These are phyloP conservation scores for Trapa incisa DNA, from an alignment of 345 rosid species.

Conservation along the genomic window DNA sequence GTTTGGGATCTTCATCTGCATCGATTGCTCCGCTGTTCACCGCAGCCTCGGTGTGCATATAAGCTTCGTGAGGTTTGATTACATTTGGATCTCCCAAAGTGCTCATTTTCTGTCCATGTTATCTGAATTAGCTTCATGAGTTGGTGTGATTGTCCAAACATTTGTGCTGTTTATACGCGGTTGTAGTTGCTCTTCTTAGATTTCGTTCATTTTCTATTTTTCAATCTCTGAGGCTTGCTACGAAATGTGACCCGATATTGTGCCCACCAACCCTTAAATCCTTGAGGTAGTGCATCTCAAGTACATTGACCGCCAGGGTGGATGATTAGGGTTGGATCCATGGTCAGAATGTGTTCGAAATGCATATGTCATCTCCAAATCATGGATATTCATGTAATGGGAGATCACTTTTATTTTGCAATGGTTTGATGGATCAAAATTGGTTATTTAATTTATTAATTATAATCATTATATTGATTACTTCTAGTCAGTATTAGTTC, in stretches of 20 bases:
- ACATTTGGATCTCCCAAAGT: background rate
- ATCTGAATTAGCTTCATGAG: background rate
- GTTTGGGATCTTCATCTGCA: conserved; percentile 92
- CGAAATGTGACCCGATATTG: background rate
- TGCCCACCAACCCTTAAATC: background rate
- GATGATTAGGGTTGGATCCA: too few species aligned
- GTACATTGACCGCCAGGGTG: too few species aligned
- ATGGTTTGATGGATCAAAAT: background rate
- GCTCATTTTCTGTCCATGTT: background rate
- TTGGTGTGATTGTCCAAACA: background rate
- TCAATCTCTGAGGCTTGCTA: background rate
- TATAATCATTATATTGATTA: background rate
- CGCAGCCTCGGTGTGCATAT: conserved; percentile 93
- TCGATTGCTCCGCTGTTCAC: conserved; percentile 95
- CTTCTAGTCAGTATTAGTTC: background rate
- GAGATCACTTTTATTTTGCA: too few species aligned
- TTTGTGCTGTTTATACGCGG: background rate
- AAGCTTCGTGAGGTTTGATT: conserved; percentile 80
- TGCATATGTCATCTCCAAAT: background rate
- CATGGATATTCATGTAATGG: background rate
- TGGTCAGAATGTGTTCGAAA: too few species aligned
- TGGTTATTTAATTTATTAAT: background rate
- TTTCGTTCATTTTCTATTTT: background rate
- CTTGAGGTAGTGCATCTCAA: background rate
- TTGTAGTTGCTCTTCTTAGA: background rate